Base-by-base conservation (phyloP, 306 rosid species). In the Vigna reflexopilosa region DNA sequence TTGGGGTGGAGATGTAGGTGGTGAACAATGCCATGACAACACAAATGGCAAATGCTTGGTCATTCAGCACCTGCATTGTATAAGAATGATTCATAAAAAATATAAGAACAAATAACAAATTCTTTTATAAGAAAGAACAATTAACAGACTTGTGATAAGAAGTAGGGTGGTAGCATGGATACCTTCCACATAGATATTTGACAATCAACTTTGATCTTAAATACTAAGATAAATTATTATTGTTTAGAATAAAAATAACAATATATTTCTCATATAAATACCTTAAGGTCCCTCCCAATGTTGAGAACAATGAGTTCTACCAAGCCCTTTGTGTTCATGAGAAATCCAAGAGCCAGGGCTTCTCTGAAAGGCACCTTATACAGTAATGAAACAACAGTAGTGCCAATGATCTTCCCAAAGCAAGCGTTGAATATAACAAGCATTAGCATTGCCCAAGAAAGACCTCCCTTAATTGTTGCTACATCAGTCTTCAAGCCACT, bases 251-350 rank as follows among this genome's bases (percentile, higher is more conserved):
- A 28, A 28, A 28, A 32, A 32, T 32, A 34, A 34, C 40, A 34
- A 34, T 5, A 34, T 34, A 34, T 32, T 32, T 32, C 1, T 32
- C 6, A 32, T 6, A 32, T 4, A 34, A 34, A 42, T 81, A 90
- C 96, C 93, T 87, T 91, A 77, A 93, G 73, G 28, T 91, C 96
- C 82, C 85, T 91, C 83, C 96, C 96, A 51, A 91, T 91, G 79
- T 89, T 89, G 82, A 91, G 96, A 80, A 91, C 93, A 40, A 91
- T 91, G 69, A 91, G 96, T 78, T 89, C 96, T 2, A 91, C 93
- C 80, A 91, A 67, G 2, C 96, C 96, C 64, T 91, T 89, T 45
- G 96, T 91, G 85, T 89, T 91, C 96, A 91, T 91, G 55, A 91
- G 90, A 30, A 91, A 88, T 38, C 92, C 96, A 59, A 91, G 93